Evolutionary conservation across 345 rosid species (phyloP), one percentile per base, ranked within the genome.

Genomic region (Eucalyptus polyanthemos): DNA sequence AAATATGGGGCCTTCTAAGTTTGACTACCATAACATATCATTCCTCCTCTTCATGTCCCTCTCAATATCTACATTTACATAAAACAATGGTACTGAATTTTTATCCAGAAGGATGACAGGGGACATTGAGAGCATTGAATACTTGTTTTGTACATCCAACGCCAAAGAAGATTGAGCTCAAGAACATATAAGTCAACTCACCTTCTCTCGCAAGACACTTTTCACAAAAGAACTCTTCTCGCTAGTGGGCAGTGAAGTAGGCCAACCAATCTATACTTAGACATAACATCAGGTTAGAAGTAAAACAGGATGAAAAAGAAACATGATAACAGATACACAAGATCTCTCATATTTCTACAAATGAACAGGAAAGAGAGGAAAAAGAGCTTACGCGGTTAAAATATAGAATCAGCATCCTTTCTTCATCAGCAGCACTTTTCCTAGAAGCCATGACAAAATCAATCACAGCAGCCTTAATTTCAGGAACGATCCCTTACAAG

Each of bases 341-440:
- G 49, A 60, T 60, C 50, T 16, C 27, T 86, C 56, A 51, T 72
- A 40, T 88, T 80, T 88, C 87, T 81, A 40, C 67, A 87, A 29
- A 40, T 72, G 87, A 54, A 50, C 88, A 53, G 42, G 37, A 86
- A 62, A 6, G 62, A 31, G 80, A 14, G 89, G 86, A 87, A 47
- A 44, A 65, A 87, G 88, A 72, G 88, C 92, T 90, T 90, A 95
- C 99, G 65, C 94, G 95, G 91, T 97, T 96, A 89, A 97, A 97
- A 91, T 76, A 97, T 90, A 96, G 92, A 88, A 94, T 17, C 94
- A 97, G 93, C 98, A 97, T 97, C 92, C 92, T 95, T 90, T 96
- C 97, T 94, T 97, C 99, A 95, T 96, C 96, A 54, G 95, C 97
- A 80, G 94, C 93, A 92, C 98, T 95, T 90, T 94, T 97, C 94